These are phyloP conservation scores for Emmonsia crescens DNA, from an alignment of 2,329 filamentous ascomycete species.

Conservation along the genomic window DNA sequence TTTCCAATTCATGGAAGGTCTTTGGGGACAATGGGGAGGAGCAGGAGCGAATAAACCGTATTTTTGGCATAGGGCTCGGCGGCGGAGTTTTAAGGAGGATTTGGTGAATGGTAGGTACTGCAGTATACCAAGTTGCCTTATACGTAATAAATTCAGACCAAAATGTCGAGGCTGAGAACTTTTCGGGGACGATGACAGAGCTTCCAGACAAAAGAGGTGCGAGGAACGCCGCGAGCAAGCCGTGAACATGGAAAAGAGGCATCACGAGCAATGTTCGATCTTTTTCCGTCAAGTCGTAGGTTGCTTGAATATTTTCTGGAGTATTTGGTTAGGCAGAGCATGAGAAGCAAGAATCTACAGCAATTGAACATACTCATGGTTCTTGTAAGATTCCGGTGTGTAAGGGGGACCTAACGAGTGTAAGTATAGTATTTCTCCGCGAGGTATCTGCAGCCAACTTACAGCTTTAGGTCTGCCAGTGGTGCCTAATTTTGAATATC, in stretches of 20 bases:
- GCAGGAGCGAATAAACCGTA: conserved; percentile 81
- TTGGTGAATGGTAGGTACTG: conserved; percentile 86
- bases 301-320: conserved; percentile 62
- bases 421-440: neutral
- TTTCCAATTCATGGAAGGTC: conserved; percentile 67
- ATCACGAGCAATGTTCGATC: conserved; percentile 82
- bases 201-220: conserved; percentile 65
- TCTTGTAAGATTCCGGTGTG: conserved; percentile 67
- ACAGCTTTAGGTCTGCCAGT: conserved; percentile 78
- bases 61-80: conserved; percentile 57
- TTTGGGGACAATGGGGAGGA: conserved; percentile 75
- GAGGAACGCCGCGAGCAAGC: conserved; percentile 72
- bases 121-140: conserved; percentile 82
- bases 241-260: conserved; percentile 85
- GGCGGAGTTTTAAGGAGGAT: conserved; percentile 66
- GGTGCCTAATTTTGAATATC: conserved; percentile 44
- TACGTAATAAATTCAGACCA: conserved; percentile 66
- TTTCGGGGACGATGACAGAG: conserved; percentile 65
- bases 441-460: conserved; percentile 21
- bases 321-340: conserved; percentile 6
- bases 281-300: conserved; percentile 57
- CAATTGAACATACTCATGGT: conserved; percentile 56
- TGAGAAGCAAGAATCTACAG: neutral
- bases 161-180: conserved; percentile 74
- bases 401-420: conserved; percentile 54